Evolutionary conservation across 2,329 filamentous ascomycete species (phyloP), one percentile per base, ranked within the genome.

Genomic region (Sclerotinia sclerotiorum): DNA sequence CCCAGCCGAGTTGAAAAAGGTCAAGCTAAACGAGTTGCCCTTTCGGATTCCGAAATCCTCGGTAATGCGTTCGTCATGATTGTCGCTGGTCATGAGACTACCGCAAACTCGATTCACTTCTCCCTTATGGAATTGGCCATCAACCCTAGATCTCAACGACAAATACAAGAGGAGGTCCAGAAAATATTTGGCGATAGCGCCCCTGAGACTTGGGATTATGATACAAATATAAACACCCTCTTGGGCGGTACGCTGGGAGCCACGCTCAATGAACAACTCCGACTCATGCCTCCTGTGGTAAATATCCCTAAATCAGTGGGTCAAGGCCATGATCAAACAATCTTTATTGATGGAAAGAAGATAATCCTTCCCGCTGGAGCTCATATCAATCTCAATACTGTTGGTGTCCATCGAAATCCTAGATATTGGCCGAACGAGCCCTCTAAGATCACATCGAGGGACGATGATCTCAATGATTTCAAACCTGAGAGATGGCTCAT

Each of bases 71-170:
- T 89, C 71, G 81, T 89, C 73, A 87, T 88, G 79, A 82, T 86
- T 70, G 82, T 94, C 1, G 91, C 92, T 0, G 92, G 92, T 17
- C 91, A 95, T 78, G 92, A 95, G 78, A 94, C 91, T 1, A 90
- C 90, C 2, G 91, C 91, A 60, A 92, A 91, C 77, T 85, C 86
- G 5, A 82, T 93, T 51, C 89, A 94, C 79, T 93, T 91, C 76
- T 83, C 87, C 2, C 79, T 93, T 5, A 76, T 92, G 48, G 84
- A 87, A 73, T 84, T 94, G 7, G 91, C 91, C 19, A 84, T 87
- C 73, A 84, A 89, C 73, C 87, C 87, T 7, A 78, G 81, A 1
- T 84, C 84, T 0, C 92, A 95, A 75, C 83, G 85, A 32, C 82
- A 82, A 8, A 79, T 94, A 4, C 91, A 94, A 73, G 80, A 82